Percentiles rank a stretch among this genome's conserved stretches.
Conservation (phyloP, 768 basidiomycete species). For the Trametes meyenii region DNA sequence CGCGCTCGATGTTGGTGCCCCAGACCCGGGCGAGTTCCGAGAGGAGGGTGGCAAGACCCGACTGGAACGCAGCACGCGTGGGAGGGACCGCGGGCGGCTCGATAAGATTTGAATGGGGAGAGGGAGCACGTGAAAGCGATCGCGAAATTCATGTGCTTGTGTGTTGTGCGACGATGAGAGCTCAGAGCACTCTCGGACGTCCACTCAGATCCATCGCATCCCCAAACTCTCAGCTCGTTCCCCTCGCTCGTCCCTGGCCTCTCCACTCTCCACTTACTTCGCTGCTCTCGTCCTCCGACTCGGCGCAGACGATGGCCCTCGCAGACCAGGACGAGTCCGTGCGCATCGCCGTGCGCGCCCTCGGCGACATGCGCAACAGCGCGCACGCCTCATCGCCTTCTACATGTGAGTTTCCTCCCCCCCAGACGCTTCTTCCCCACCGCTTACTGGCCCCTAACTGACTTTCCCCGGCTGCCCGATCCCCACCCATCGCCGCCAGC, state of each 20-base stretch:
- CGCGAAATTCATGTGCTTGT: constrained; percentile 23
- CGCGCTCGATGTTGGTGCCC: too few relatives aligned
- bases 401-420: constrained; percentile 28
- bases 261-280: background rate
- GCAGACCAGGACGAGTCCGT: constrained; percentile 74
- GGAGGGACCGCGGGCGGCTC: constrained; percentile 4
- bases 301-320: constrained; percentile 30
- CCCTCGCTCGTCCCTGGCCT: background rate
- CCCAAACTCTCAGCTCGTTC: background rate
- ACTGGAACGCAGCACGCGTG: background rate
- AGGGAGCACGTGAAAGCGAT: constrained; percentile 20
- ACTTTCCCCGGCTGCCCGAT: background rate
- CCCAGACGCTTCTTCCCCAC: background rate
- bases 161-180: background rate
- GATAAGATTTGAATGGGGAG: constrained; percentile 21
- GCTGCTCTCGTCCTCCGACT: background rate
- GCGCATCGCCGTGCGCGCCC: constrained; percentile 73
- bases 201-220: background rate
- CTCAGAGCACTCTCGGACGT: background rate
- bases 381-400: constrained; percentile 29
- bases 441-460: background rate
- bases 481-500: constrained; percentile 22
- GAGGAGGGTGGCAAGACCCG: background rate
- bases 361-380: constrained; percentile 76
- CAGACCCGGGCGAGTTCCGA: background rate